Base-by-base conservation (phyloP, 768 basidiomycete species). In the Lactarius deliciosus region DNA sequence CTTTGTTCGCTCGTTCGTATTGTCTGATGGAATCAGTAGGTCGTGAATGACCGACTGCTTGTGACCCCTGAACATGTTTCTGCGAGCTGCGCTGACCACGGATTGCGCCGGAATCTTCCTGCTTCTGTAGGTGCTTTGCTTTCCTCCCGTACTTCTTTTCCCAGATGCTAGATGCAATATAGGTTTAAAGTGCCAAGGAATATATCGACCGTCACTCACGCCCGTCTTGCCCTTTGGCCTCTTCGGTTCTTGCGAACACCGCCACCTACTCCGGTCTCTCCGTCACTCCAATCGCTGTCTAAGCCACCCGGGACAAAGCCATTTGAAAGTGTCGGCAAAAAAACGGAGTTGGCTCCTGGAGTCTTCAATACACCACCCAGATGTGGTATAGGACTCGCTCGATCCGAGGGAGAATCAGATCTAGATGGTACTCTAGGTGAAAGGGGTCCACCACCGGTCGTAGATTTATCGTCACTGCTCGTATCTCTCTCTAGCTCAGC, bases 81-180 rank as follows among this genome's bases (percentile, higher is more conserved):
- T 22, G 43, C 54, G 13, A n/a, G 10, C 58, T 47, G n/a, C 41
- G 50, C 9, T 16, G 57, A 54, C 45, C 55, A 15, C 58, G 20
- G 43, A 62, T 60, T 43, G 28, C 10, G 8, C 43, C 57, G n/a
- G 54, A 43, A 54, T 50, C 72, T 53, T 72, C 74, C 66, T 79
- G 76, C 70, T 86, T 89, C 77, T 90, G 90, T 77, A 96, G 83
- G 76, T 98, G 96, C 75, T 96, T 97, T 28, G 96, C 96, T 68
- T 88, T 86, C 67, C 81, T 84, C 57, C 96, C 96, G 72, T 86
- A 98, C 76, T 95, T 98, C 79, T 94, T 96, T 78, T 98, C 96
- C 96, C 96, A 98, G 70, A 98, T 97, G 2, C 96, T 98, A 60
- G 45, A 45, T 9, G 10, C 2, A 36, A 18, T 20, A 16, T 53